Conservation (phyloP, 2,329 filamentous ascomycete genomes). For the Neodidymelliopsis sp. region DNA sequence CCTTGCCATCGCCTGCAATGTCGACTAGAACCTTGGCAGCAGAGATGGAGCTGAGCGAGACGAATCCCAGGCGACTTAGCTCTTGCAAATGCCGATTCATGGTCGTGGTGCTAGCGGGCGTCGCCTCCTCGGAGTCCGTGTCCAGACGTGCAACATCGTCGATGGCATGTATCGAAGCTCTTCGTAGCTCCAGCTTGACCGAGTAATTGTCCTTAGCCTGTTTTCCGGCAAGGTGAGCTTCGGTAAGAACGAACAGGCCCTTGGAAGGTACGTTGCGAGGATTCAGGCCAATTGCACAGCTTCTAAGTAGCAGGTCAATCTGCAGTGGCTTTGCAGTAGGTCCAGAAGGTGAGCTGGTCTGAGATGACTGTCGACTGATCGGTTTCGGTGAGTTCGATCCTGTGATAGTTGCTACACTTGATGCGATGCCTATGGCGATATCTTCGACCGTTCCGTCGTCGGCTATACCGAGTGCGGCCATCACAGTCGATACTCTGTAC, state of each 20-base stretch:
- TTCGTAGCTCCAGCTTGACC: conserved; percentile 73
- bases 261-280: conserved; percentile 79
- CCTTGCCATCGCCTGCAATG: conserved; percentile 62
- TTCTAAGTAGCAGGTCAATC: conserved; percentile 77
- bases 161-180: conserved; percentile 82
- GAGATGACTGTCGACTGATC: conserved; percentile 41
- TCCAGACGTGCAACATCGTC: conserved; percentile 69
- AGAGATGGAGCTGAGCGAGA: conserved; percentile 86
- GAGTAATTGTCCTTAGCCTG: conserved; percentile 72
- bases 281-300: conserved; percentile 85
- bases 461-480: conserved; percentile 77
- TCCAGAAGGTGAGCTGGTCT: conserved; percentile 31
- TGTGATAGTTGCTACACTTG: conserved; percentile 79
- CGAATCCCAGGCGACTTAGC: conserved; percentile 73
- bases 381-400: conserved; percentile 64
- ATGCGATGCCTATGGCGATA: conserved; percentile 76
- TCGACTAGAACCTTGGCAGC: conserved; percentile 75
- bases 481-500: conserved; percentile 83
- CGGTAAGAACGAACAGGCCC: conserved; percentile 77
- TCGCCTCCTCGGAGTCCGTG: conserved; percentile 23
- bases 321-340: conserved; percentile 56
- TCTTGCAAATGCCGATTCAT: conserved; percentile 56
- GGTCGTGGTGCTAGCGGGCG: conserved; percentile 12
- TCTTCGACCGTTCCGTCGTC: conserved; percentile 70
- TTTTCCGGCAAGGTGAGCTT: conserved; percentile 73